A percentile compares a stretch with the other conserved stretches of the same genome.
Evolutionary conservation across 768 basidiomycete species (phyloP).

Genomic region (Hysterangium stoloniferum): DNA sequence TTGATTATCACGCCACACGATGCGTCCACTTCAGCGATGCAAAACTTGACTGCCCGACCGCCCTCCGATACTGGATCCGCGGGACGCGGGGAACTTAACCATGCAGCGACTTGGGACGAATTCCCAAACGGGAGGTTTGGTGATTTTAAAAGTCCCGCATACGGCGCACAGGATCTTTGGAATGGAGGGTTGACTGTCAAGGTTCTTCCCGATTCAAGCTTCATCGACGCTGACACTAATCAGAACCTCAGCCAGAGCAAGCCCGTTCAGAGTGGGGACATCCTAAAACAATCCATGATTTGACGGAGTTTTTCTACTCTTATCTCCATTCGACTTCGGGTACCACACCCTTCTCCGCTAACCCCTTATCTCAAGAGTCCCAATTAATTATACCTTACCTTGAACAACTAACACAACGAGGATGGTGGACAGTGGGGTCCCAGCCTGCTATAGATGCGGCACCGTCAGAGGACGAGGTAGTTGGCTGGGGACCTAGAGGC

Average conservation of each 20-base stretch:
- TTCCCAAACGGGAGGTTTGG: slow-evolving; percentile 99
- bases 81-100: slow-evolving; percentile 67
- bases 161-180: slow-evolving; percentile 76
- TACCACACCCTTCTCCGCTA: slow-evolving; percentile 84
- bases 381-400: slow-evolving; percentile 70
- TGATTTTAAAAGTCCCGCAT: slow-evolving; percentile 95
- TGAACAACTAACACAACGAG: slow-evolving; percentile 62
- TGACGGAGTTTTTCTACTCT: slow-evolving; percentile 72
- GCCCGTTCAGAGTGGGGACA: slow-evolving; percentile 69
- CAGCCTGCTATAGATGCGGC: slow-evolving; percentile 89
- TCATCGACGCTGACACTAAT: neutral
- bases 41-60: slow-evolving; percentile 44
- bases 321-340: slow-evolving; percentile 68
- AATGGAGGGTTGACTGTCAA: slow-evolving; percentile 52
- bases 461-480: slow-evolving; percentile 61
- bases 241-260: slow-evolving; percentile 42
- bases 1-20: slow-evolving; percentile 55
- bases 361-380: slow-evolving; percentile 78
- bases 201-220: slow-evolving; percentile 29
- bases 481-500: slow-evolving; percentile 90
- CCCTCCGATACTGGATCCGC: slow-evolving; percentile 40
- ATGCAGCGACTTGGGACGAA: slow-evolving; percentile 83
- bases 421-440: slow-evolving; percentile 96
- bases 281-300: slow-evolving; percentile 55
- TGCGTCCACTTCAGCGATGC: slow-evolving; percentile 57